These are phyloP conservation scores for Meyerozyma athensensis DNA, from an alignment of 1,139 yeast species.

Conservation along the genomic window DNA sequence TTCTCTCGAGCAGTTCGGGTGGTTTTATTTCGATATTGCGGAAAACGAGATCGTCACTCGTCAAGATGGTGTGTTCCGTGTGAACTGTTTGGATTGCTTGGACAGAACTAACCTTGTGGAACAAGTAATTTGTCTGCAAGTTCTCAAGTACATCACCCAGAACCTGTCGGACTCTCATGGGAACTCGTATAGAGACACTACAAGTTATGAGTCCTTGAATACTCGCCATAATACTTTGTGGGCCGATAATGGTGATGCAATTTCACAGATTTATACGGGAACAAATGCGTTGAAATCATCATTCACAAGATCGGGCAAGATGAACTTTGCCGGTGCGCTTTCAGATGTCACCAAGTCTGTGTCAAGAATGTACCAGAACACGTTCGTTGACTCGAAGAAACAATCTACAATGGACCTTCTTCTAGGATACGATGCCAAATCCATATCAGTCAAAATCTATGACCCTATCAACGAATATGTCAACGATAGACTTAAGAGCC, in stretches of 20 bases:
- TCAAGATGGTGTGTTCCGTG: conserved; percentile 86
- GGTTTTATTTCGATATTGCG: conserved; percentile 63
- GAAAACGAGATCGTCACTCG: conserved; percentile 49
- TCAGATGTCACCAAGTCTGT: conserved; percentile 96
- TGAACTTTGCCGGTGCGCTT: conserved; percentile 93
- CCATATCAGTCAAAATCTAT: conserved; percentile 64
- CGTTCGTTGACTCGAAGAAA: conserved; percentile 87
- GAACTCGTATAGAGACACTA: conserved; percentile 19
- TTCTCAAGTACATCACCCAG: conserved; percentile 61
- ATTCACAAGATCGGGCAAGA: conserved; percentile 88
- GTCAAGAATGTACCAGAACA: conserved; percentile 90
- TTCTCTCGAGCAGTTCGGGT: conserved; percentile 70
- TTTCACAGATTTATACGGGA: conserved; percentile 95
- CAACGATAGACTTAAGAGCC: conserved; percentile 48
- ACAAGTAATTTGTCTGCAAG: conserved; percentile 63
- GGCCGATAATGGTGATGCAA: conserved; percentile 98
- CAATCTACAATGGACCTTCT: conserved; percentile 84
- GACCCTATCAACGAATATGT: conserved; percentile 90
- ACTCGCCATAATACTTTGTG: conserved; percentile 74
- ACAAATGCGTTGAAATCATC: conserved; percentile 95
- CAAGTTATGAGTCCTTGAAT: conserved; percentile 44
- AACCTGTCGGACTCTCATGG: conserved; percentile 31
- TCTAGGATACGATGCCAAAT: conserved; percentile 72
- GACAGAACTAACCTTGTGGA: conserved; percentile 93
- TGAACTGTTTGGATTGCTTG: conserved; percentile 91